Base-by-base conservation (phyloP, 1,139 yeast species). In the Magnusiomyces fungicola region DNA sequence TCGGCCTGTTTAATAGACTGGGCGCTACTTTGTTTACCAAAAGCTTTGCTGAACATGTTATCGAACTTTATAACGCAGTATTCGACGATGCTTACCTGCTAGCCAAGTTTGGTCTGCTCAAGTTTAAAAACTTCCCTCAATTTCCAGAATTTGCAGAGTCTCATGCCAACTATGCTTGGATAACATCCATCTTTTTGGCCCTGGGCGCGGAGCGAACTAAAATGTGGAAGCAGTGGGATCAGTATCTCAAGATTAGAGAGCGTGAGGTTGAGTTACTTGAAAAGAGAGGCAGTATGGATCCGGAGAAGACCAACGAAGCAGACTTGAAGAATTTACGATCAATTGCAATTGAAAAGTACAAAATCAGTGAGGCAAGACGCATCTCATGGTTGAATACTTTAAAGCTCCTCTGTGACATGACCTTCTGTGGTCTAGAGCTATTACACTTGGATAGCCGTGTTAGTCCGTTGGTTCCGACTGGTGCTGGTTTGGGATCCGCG, bases 21-120 rank as follows among this genome's bases (percentile, higher is more conserved):
- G n/a, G n/a, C n/a, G n/a, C n/a, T n/a, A n/a, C n/a, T n/a, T n/a
- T n/a, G n/a, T n/a, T n/a, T n/a, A n/a, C n/a, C n/a, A n/a, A n/a
- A n/a, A n/a, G n/a, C n/a, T n/a, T 30, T 12, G 16, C 51, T 10
- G 46, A 53, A 3, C 61, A 55, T 22, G 39, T 51, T 16, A 50
- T 61, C 29, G 67, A 63, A 29, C 54, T 62, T 14, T 57, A 55
- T 51, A 65, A 60, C 23, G 61, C 63, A 36, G 50, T 64, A 3
- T 57, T 56, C 37, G 69, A 65, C 50, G 69, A 65, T 47, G 40
- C 63, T 6, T 63, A 63, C 48, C 55, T 62, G 42, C 46, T 62
- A 34, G 51, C 55, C 33, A 62, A 61, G 41, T 61, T 65, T 65
- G 27, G 55, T 58, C 5, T 27, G 61, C 4, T 43, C 39, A 14